Base-by-base conservation (phyloP, 768 basidiomycete genomes). In the Suillus plorans region DNA sequence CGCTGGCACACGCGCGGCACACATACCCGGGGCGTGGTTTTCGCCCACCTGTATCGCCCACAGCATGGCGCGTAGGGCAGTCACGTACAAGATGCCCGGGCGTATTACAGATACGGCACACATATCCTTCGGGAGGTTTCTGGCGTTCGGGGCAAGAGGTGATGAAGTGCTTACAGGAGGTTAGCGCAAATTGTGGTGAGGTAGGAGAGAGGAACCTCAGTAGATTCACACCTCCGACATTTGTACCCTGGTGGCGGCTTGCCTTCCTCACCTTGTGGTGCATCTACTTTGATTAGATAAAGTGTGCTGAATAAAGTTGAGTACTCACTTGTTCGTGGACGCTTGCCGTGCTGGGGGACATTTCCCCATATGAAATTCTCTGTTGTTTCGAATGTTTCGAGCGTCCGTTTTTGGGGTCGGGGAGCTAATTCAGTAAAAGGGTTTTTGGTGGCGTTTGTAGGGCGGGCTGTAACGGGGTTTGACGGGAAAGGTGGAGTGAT, bases 1-100 rank as follows among this genome's bases (percentile, higher is more conserved):
- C 90, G 71, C 91, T 93, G 45, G 91, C 94, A 75, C 96, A 99
- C 2, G 94, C 94, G 45, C 93, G 85, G 77, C 96, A 99, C 14
- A 92, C 85, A 70, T 99, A 99, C 62, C 92, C 94, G 66, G 88
- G 84, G 58, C 84, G 90, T 8, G 94, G 94, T 71, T 92, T 92
- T 52, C 82, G 85, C 10, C 92, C 91, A 16, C 92, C 92, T 2
- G 92, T 94, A 72, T 95, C 92, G 14, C 92, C 93, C 5, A 85
- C 80, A 28, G 87, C 87, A 69, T 91, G 83, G 73, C 85, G 86
- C 12, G 89, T 88, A 2, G 96, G 95, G 76, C 95, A 97, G 73
- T 97, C 94, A 44, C 92, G 89, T 62, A 97, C 85, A 70, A 91
- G 88, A 74, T 97, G 95, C 37, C 90, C 94, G 45, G 89, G 82